A percentile compares a stretch with the other conserved stretches of the same genome.
These are phyloP conservation scores for Ettlia oleoabundans DNA, from an alignment of 139 green algal species.

Conservation along the genomic window DNA sequence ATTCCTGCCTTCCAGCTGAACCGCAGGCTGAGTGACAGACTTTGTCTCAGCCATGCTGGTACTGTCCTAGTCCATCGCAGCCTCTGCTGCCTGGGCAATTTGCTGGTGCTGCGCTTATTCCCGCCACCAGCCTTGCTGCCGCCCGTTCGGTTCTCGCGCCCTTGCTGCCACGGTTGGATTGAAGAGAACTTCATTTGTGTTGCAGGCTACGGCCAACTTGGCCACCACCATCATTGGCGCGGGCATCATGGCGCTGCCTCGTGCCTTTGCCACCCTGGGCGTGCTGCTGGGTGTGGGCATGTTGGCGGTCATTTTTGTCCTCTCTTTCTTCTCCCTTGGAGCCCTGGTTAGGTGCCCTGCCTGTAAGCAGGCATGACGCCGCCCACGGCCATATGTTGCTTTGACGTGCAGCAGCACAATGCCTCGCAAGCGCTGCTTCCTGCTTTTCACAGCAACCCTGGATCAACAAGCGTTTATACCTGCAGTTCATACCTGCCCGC, in stretches of 20 bases:
- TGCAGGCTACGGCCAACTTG: constrained; percentile 46
- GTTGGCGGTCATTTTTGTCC: constrained; percentile 27
- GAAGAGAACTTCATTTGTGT: too few relatives aligned
- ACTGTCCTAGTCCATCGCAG: too few relatives aligned
- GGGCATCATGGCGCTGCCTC: constrained; percentile 51
- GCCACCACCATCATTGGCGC: constrained; percentile 50
- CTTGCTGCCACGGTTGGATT: too few relatives aligned
- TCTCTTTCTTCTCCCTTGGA: constrained; percentile 45
- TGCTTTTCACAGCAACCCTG: background rate
- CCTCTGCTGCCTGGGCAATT: background rate
- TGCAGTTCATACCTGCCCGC: too few relatives aligned
- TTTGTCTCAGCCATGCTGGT: too few relatives aligned
- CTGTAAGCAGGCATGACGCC: too few relatives aligned
- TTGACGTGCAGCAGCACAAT: background rate
- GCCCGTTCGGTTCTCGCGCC: too few relatives aligned
- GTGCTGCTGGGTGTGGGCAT: constrained; percentile 32
- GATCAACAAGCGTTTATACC: background rate
- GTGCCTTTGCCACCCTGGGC: constrained; percentile 48
- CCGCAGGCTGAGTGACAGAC: too few relatives aligned
- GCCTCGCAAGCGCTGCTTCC: background rate
- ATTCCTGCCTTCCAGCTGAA: background rate
- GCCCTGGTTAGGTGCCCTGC: constrained; percentile 20
- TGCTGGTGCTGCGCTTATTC: too few relatives aligned
- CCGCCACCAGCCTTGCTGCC: too few relatives aligned
- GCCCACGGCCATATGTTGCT: too few relatives aligned